Evolutionary conservation across 306 rosid genomes (phyloP).

Genomic region (Castanea crenata): DNA sequence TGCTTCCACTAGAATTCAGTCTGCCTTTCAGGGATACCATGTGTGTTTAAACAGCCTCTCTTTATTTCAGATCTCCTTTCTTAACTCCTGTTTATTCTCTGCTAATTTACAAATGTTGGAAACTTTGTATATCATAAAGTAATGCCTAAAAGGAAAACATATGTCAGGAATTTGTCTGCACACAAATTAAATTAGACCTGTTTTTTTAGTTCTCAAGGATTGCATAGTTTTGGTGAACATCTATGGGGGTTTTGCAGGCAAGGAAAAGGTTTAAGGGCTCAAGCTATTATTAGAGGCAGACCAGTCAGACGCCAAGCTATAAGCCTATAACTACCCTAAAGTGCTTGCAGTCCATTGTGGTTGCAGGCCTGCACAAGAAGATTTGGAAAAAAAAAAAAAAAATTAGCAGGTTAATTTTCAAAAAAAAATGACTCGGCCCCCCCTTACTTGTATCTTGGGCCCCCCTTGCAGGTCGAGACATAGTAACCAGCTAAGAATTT

Average conservation of each 20-base stretch:
- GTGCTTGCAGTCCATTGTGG: conserved; percentile 81
- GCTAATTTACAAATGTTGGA: neutral
- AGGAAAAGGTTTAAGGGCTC: conserved; percentile 77
- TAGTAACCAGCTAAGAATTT: too few relatives aligned
- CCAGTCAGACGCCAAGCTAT: conserved; percentile 94
- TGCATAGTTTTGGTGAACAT: neutral
- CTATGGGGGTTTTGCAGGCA: conserved; percentile 51
- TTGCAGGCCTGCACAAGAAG: conserved; percentile 64
- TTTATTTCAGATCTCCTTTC: neutral
- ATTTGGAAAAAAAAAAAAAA: conserved; percentile 23
- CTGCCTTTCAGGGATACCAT: conserved; percentile 73
- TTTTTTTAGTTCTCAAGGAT: neutral
- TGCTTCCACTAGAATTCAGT: conserved; percentile 71
- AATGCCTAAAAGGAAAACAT: too few relatives aligned
- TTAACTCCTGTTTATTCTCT: neutral
- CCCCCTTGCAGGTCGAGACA: too few relatives aligned
- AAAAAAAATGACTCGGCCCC: too few relatives aligned
- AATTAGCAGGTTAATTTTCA: too few relatives aligned
- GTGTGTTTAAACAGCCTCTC: conserved; percentile 47
- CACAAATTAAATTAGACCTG: neutral
- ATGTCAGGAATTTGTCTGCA: too few relatives aligned
- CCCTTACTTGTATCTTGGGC: too few relatives aligned
- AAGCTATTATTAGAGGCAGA: conserved; percentile 88
- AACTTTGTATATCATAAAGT: neutral
- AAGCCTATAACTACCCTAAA: conserved; percentile 77